Evolutionary conservation across 768 basidiomycete species (phyloP), one percentile per base, ranked within the genome.

Genomic region (Amanita pallidorosea): DNA sequence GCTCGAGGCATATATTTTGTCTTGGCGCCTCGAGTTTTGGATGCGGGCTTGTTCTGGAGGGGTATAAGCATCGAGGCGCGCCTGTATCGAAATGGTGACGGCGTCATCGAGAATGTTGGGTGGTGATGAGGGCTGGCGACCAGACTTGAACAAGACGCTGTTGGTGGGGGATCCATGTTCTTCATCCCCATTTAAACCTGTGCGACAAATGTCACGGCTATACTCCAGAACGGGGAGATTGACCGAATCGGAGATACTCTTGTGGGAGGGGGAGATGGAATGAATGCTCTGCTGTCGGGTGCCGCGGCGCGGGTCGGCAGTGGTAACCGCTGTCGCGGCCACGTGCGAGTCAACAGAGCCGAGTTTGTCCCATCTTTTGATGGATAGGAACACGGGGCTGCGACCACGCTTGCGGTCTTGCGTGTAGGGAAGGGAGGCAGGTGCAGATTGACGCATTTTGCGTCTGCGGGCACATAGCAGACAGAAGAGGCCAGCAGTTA

Each of bases 311-410:
- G 17, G 13, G 18, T 38, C 33, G 49, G n/a, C 31, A 31, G 38
- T 20, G 12, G 17, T 23, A 23, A 11, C 37, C 11, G 35, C 47
- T 23, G 12, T 38, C 3, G 27, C 25, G 18, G n/a, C 51, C 22
- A 53, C 41, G 38, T 63, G 58, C 11, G 69, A 68, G 55, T 69
- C 68, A 20, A 61, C 55, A 1, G 69, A 72, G 33, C 56, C 54
- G 5, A 69, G 59, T 5, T 63, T 62, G 34, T 58, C 60, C 62
- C 69, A 72, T 42, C 56, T 53, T 17, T 56, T 44, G 8, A 18
- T 36, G 23, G 50, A 31, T 8, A 36, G 11, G 12, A 34, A 44
- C 11, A 31, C 15, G 2, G 27, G 20, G 11, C 20, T 50, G 25
- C 31, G 49, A 13, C 27, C 37, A 1, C 38, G 49, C 38, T 51